A percentile compares a stretch with the other conserved stretches of the same genome.
Conservation (phyloP, 305 asterid species). For the Stenogyne calaminthoides region DNA sequence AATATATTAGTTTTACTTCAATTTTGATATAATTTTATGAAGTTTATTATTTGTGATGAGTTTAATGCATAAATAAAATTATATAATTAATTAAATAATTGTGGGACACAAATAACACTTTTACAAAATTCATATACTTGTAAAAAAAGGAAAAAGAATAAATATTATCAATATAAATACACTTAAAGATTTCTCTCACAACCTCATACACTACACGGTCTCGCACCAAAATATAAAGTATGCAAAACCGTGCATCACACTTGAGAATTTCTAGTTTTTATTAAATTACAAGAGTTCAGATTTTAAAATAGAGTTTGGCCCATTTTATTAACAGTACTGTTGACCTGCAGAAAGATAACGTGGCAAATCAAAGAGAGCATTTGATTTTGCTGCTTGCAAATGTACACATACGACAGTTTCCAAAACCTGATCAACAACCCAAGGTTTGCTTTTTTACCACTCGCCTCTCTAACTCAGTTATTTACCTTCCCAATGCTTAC, state of each 20-base stretch:
- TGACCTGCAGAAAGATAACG: constrained; percentile 68
- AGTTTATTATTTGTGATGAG: neutral
- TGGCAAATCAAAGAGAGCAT: constrained; percentile 92
- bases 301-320: constrained; percentile 8
- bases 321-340: constrained; percentile 6
- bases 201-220: neutral
- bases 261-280: neutral
- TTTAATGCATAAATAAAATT: neutral
- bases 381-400: constrained; percentile 85
- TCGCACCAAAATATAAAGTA: neutral
- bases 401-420: constrained; percentile 86
- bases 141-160: neutral
- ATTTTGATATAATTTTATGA: neutral
- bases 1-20: neutral
- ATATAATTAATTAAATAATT: neutral
- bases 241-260: neutral
- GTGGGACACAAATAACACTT: neutral
- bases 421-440: constrained; percentile 91
- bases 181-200: neutral
- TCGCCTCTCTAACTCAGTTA: neutral
- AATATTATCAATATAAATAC: neutral
- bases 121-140: neutral
- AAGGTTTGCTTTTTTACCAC: constrained; percentile 51
- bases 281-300: constrained; percentile 20
- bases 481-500: constrained; percentile 10